Base-by-base conservation (phyloP, 192 early-diverging fungal species). In the Funneliformis geosporum region DNA sequence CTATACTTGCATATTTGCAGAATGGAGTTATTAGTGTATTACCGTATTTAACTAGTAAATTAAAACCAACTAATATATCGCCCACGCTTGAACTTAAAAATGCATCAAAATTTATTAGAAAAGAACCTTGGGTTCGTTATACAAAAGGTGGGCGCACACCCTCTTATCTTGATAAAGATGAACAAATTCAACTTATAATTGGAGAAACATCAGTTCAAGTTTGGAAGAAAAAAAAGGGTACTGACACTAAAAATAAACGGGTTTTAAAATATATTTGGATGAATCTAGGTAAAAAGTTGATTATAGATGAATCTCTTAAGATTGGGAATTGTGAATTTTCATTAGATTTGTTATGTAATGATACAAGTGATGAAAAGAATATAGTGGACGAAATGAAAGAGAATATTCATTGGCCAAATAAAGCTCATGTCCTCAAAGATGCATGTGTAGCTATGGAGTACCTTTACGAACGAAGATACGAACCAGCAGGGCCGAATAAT, bases 181-280 rank as follows among this genome's bases (percentile, higher is more conserved):
- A 27, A 62, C 5, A 5, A 62, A 62, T 11, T 62, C 23, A 62
- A 62, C 6, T 62, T 5, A 25, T 62, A 11, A 62, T 62, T 0
- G 61, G 61, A 1, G 10, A 27, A 25, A 27, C 61, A 27, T 25
- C 61, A 9, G 25, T 62, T 62, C 61, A 62, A 27, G n/a, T 62
- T 7, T 62, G 61, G 61, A 18, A 10, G 5, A 62, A 25, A 62
- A 62, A 62, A 25, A 21, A 25, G 4, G 8, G n/a, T 25, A 62
- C n/a, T n/a, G n/a, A 27, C 18, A n/a, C 60, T 0, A 62, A 62
- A 1, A 9, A 10, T 25, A 62, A 62, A 62, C 18, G 60, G n/a
- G 61, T 62, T 25, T 62, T 62, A 27, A 21, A 62, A 62, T 62
- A 62, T 62, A 62, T 62, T 27, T 62, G 61, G 61, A 25, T n/a